These are phyloP conservation scores for Sphagnurus paluster DNA, from an alignment of 1,284 basidiomycete genomes.

Conservation along the genomic window DNA sequence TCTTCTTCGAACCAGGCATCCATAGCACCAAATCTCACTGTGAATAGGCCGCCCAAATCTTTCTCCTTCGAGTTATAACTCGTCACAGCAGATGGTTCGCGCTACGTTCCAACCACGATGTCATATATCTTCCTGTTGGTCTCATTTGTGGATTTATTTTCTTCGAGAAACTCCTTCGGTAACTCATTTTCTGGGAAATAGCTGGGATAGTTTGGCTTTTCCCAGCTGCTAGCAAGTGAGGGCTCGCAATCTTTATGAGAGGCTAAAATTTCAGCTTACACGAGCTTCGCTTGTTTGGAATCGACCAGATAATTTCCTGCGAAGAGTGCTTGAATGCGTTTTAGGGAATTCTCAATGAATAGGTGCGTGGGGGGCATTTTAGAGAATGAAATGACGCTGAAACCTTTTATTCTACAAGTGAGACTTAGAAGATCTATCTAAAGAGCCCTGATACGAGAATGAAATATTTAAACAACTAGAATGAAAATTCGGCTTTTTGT, in stretches of 20 bases:
- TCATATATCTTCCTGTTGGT: constrained; percentile 42
- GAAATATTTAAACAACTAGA: too few relatives aligned
- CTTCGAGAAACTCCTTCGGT: constrained; percentile 40
- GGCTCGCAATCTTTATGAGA: neutral
- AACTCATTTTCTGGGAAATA: constrained; percentile 51
- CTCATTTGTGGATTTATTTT: constrained; percentile 25
- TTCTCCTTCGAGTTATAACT: constrained; percentile 42
- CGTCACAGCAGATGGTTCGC: constrained; percentile 42
- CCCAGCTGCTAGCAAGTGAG: constrained; percentile 45
- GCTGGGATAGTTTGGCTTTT: constrained; percentile 52
- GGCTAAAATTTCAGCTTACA: constrained; percentile 40
- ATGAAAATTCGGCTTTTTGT: too few relatives aligned
- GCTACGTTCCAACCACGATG: constrained; percentile 41
- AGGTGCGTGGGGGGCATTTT: constrained; percentile 35
- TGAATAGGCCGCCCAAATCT: constrained; percentile 47
- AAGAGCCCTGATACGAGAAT: too few relatives aligned
- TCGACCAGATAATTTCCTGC: constrained; percentile 54
- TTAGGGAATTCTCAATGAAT: constrained; percentile 44
- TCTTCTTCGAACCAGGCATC: constrained; percentile 73
- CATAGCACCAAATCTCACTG: constrained; percentile 48
- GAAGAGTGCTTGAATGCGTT: constrained; percentile 55
- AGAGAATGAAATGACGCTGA: too few relatives aligned
- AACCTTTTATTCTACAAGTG: too few relatives aligned
- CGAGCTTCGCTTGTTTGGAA: constrained; percentile 52
- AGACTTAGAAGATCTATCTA: too few relatives aligned